Base-by-base conservation (phyloP, 805 yeast species). In the Candida maltosa region DNA sequence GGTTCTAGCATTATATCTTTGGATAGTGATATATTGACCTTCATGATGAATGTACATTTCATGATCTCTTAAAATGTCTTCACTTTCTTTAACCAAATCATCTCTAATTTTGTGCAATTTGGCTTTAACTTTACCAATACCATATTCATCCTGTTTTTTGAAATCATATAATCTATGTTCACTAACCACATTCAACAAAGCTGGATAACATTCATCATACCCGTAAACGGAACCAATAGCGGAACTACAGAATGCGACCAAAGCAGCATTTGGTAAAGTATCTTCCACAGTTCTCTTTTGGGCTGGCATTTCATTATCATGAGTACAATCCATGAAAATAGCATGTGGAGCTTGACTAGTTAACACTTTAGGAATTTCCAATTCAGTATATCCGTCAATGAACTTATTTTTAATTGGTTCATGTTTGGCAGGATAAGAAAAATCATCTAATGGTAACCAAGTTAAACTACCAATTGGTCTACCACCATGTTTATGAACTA, bases 201-300 rank as follows among this genome's bases (percentile, higher is more conserved):
- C 68, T 6, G 97, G 97, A 57, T 83, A 93, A 34, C 91, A 76
- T 60, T 91, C 97, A 52, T 91, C 98, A 49, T 78, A 88, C 11
- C 98, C 98, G 60, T 85, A 81, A 1, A 87, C 94, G 1, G 96
- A 83, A 3, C 98, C 98, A 30, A 88, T 82, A 2, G 97, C 96
- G 35, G 95, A 85, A 1, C 94, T 79, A 50, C 97, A 89, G 55
- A 91, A 76, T 0, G 97, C 82, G 4, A 93, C 97, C 34, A 91
- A 68, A 0, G 96, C 98, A 3, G 97, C 97, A 50, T 84, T 91
- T 7, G 97, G 95, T 28, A 91, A 69, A 0, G 97, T 89, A 52
- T 91, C 98, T 53, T 89, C 96, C 1, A 87, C 83, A 0, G 96
- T 88, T 54, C 97, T 77, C 60, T 84, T 87, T 48, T 91, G 94